Base-by-base conservation (phyloP, 2,329 filamentous ascomycete genomes). In the Beauveria rudraprayagi region DNA sequence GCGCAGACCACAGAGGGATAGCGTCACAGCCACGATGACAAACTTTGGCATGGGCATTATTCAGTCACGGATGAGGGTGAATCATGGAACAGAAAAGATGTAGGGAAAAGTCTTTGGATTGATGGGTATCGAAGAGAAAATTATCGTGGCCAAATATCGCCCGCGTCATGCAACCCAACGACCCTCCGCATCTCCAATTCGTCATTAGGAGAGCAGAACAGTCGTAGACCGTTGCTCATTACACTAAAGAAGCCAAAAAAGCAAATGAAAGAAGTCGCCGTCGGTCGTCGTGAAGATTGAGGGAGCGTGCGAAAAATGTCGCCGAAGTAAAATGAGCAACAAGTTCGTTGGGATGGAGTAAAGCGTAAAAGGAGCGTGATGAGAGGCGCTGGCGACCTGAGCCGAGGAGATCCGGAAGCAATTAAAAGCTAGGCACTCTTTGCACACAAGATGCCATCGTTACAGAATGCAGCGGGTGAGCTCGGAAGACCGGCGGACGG, bases 101-200 rank as follows among this genome's bases (percentile, higher is more conserved):
- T 43, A 24, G 16, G 24, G 9, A 43, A 56, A 48, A 55, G 34
- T 60, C 37, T 62, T 61, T 65, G 64, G 64, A 65, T 65, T 65
- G 61, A 64, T 62, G 64, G 64, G 64, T 65, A 65, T 65, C 64
- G 62, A 64, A 65, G 60, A 48, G 56, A 63, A 58, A 62, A 62
- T 62, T 57, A 58, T 24, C 48, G 60, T 53, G 48, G 60, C 55
- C 54, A 56, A 58, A 58, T 41, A 61, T 55, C 53, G 59, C 59
- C 56, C 56, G 56, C 26, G 54, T 58, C 34, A 43, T 58, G 48
- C 54, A 62, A 58, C 41, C 60, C 60, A 57, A 41, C 56, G 41
- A 53, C 48, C 43, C 47, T 58, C 48, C 19, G 40, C 47, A 43
- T 41, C 60, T 41, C 24, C 48, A 57, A 28, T 62, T 61, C 48